Conservation (phyloP, 192 early-diverging fungal genomes). For the Ambispora gerdemannii region DNA sequence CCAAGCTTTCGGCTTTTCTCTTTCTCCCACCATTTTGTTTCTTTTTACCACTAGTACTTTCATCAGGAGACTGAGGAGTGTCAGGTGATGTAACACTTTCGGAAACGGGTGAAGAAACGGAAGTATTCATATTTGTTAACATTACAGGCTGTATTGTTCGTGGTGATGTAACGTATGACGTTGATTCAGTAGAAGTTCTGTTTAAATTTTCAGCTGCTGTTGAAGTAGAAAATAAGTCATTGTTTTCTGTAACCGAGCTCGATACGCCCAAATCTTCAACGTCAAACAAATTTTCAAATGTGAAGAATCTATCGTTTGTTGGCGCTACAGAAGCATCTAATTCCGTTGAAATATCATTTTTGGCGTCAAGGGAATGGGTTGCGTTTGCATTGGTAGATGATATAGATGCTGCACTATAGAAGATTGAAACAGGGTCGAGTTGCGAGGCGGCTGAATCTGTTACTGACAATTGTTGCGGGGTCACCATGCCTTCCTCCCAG, state of each 20-base stretch:
- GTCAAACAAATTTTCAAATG: conserved; percentile 2
- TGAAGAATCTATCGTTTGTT: not conserved
- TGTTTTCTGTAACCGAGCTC: not conserved
- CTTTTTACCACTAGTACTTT: not conserved
- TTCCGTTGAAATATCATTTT: not conserved
- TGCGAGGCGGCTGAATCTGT: conserved; percentile 1
- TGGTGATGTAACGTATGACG: not conserved
- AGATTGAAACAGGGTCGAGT: not conserved
- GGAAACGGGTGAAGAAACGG: not conserved
- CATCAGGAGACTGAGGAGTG: not conserved
- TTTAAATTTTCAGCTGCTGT: not conserved
- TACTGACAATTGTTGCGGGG: not conserved
- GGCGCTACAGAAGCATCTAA: not conserved
- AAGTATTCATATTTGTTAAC: not conserved
- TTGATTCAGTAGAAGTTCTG: not conserved
- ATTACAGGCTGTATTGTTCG: conserved; percentile 7
- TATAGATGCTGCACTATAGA: not conserved
- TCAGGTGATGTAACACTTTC: not conserved
- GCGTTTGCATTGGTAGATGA: not conserved
- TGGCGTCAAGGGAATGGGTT: not conserved
- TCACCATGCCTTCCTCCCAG: conserved; percentile 21
- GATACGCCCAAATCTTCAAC: conserved; percentile 7
- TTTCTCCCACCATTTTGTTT: conserved; percentile 16
- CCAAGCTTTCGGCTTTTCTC: conserved; percentile 26
- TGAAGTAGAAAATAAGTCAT: not conserved